Percentiles rank a stretch among this genome's conserved stretches.
Conservation (phyloP, 345 rosid genomes). For the Psidium friedrichsthalianum region DNA sequence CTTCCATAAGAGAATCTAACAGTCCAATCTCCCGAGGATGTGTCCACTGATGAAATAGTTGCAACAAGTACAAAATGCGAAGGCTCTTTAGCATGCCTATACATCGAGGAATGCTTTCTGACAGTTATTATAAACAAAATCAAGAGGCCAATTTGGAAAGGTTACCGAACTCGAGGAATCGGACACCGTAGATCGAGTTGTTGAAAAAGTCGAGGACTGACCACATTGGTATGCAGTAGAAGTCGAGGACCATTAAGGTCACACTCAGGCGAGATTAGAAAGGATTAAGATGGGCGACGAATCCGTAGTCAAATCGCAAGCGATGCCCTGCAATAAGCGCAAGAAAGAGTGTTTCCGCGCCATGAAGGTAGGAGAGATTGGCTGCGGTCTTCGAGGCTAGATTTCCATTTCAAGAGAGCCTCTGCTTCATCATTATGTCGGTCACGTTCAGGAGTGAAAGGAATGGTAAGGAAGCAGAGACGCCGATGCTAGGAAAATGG, state of each 20-base stretch:
- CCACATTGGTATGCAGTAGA: neutral
- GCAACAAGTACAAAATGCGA: neutral
- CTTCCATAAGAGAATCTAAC: too few species aligned
- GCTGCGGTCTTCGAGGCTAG: neutral
- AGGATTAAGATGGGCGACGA: neutral
- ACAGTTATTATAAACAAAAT: neutral
- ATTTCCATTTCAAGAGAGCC: neutral
- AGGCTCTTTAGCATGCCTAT: neutral
- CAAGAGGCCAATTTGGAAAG: neutral
- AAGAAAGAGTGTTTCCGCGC: neutral
- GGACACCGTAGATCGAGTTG: neutral
- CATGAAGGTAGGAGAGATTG: neutral
- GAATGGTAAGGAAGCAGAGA: neutral
- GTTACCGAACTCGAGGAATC: neutral
- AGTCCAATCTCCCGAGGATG: too few species aligned
- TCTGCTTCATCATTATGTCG: neutral
- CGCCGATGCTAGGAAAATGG: neutral
- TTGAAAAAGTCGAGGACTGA: neutral
- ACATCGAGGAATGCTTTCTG: neutral
- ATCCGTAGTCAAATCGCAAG: neutral
- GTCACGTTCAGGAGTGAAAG: neutral
- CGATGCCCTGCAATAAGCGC: neutral
- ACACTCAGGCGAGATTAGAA: neutral
- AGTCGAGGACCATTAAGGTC: neutral
- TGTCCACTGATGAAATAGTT: neutral